A percentile compares a stretch with the other conserved stretches of the same genome.
phyloP scores from a whole-genome alignment of 192 early-diverging fungal species.

The Backusella macrospora region DNA sequence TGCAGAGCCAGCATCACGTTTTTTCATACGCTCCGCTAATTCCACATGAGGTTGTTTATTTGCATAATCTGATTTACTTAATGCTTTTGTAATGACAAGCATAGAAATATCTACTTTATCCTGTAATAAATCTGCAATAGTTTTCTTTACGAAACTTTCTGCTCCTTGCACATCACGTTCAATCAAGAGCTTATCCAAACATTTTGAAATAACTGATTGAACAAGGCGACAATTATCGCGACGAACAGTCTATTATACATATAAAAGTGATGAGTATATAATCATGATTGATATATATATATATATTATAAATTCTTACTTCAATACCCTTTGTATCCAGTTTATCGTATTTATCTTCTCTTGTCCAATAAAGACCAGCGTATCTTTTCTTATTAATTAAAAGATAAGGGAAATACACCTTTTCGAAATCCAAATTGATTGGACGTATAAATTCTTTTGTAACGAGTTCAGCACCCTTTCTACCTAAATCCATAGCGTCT shows the following conservation, averaged over 20 bases:
- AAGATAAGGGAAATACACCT: slow-evolving; percentile 98
- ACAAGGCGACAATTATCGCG: slow-evolving; percentile 95
- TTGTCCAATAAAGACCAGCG: slow-evolving; percentile 97
- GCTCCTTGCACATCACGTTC: slow-evolving; percentile 89
- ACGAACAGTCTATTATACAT: slow-evolving; percentile 77
- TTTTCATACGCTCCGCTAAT: slow-evolving; percentile 94
- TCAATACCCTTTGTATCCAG: slow-evolving; percentile 98
- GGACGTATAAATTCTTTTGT: slow-evolving; percentile 86
- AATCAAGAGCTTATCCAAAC: slow-evolving; percentile 86
- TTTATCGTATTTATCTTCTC: slow-evolving; percentile 92
- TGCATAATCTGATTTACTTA: slow-evolving; percentile 94
- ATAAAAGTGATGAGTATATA: neutral
- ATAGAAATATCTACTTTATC: slow-evolving; percentile 97
- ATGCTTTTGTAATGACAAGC: slow-evolving; percentile 94
- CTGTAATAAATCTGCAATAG: slow-evolving; percentile 91
- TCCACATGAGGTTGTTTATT: slow-evolving; percentile 96
- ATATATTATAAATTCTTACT: slow-evolving; percentile 40
- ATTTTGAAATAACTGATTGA: slow-evolving; percentile 90
- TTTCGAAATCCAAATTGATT: slow-evolving; percentile 99
- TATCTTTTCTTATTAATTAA: slow-evolving; percentile 99
- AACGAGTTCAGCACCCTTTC: slow-evolving; percentile 84
- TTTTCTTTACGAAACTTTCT: slow-evolving; percentile 81
- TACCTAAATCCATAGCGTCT: slow-evolving; percentile 87
- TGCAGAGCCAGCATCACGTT: slow-evolving; percentile 95
- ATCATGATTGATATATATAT: neutral